Evolutionary conservation across 139 green algal genomes (phyloP), one percentile per base, ranked within the genome.

Genomic region (Chlorella ohadii): DNA sequence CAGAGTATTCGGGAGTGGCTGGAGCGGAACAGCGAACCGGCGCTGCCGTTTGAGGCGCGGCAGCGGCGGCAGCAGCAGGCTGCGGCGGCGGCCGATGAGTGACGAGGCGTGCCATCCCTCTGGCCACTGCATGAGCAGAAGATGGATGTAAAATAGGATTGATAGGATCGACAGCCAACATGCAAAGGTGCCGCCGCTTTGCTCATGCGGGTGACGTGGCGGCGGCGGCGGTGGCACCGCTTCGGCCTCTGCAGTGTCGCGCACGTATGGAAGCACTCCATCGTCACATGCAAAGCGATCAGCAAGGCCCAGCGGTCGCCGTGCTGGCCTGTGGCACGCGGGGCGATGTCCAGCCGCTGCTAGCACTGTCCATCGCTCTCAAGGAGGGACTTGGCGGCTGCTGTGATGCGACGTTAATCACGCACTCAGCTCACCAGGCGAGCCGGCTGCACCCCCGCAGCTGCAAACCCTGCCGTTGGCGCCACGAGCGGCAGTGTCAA

Each of bases 1-100:
- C 22, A 79, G 39, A 17, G 20, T 13, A 88, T 88, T 31, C 64
- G 67, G 39, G 4, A 72, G 38, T 88, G 84, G 84, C 84, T 86
- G 25, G 31, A 72, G 25, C 12, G 71, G 27, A 82, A 82, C 36
- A 16, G 4, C 1, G 59, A 82, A 34, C 59, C 76, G 25, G 59
- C 57, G 16, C 38, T 82, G 36, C 76, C 41, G 27, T 27, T 64
- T 47, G 27, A 16, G 44, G 20, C 56, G 34, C 36, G 39, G 70
- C 70, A 34, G 41, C 39, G 13, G 41, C 70, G 11, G 70, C 70
- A 77, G 70, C 38, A n/a, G 70, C 39, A 56, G 39, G 39, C 51
- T 39, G 39, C 12, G 15, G 51, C 51, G 51, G 44, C 44, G 44
- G 44, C 7, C 44, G 51, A 59, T 13, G 51, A 59, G 51, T 59